Conservation (phyloP, 441 rosid species). For the Corymbia calophylla region DNA sequence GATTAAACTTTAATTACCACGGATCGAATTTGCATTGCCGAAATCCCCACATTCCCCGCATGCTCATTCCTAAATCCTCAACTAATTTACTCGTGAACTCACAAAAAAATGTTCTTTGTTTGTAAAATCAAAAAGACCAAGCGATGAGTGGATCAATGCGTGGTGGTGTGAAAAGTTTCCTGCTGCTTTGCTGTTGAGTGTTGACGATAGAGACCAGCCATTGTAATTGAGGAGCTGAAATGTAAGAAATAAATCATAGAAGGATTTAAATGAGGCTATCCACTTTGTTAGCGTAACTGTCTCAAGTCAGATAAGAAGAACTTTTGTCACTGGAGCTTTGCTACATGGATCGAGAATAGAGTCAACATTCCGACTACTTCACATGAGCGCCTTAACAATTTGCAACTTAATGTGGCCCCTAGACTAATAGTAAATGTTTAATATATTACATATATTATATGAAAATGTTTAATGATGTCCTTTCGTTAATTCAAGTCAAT, state of each 20-base stretch:
- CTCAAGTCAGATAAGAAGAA: background rate
- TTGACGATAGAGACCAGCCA: background rate
- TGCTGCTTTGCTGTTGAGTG: background rate
- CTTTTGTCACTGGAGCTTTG: no score
- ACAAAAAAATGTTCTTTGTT: background rate
- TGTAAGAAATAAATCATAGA: background rate
- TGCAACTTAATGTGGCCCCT: no score
- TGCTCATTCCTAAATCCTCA: background rate
- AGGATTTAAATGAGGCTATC: background rate
- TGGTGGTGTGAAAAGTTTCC: background rate
- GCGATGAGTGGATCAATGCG: background rate
- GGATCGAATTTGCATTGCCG: background rate
- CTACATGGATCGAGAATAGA: no score
- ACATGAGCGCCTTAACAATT: rapidly evolving
- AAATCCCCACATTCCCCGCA: background rate
- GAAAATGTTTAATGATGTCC: background rate
- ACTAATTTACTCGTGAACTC: background rate
- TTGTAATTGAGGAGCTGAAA: background rate
- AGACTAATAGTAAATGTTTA: background rate
- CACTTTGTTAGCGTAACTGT: background rate
- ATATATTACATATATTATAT: background rate
- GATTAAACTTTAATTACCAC: background rate
- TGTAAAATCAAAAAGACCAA: background rate
- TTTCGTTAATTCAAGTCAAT: background rate
- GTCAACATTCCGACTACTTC: rapidly evolving